Percentiles rank a stretch among this genome's conserved stretches.
phyloP scores from a whole-genome alignment of 805 yeast genomes.

The Saturnispora quitensis region DNA sequence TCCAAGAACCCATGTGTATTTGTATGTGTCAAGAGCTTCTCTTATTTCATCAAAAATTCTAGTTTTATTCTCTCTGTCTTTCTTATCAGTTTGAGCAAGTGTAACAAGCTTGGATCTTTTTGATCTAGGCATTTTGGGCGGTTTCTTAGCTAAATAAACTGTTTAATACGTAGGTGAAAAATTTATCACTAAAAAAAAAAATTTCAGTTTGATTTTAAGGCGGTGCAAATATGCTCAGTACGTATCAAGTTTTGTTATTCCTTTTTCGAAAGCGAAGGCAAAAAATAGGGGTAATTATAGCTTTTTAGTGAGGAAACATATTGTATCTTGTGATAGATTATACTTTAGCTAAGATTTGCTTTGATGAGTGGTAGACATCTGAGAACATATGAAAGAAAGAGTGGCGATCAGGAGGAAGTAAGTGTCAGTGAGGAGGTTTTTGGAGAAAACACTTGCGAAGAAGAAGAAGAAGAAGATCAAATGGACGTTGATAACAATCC shows the following conservation, averaged over 20 bases:
- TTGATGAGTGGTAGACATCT: not conserved
- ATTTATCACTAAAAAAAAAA: not conserved
- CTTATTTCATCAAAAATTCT: slow-evolving; percentile 87
- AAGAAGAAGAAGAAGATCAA: not conserved
- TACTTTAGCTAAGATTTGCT: not conserved
- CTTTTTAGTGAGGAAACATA: not conserved
- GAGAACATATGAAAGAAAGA: not conserved
- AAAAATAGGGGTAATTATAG: not conserved
- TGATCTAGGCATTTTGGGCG: slow-evolving; percentile 78
- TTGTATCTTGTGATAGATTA: not conserved
- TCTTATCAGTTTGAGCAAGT: slow-evolving; percentile 91
- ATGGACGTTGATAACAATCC: not conserved
- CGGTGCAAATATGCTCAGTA: not conserved
- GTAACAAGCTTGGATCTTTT: slow-evolving; percentile 94
- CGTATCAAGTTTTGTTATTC: not conserved
- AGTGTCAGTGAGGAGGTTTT: not conserved
- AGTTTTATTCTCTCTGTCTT: slow-evolving; percentile 87
- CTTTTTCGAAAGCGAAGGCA: not conserved
- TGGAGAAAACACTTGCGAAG: not conserved
- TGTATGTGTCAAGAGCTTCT: slow-evolving; percentile 64
- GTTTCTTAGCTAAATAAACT: not conserved
- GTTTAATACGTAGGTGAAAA: not conserved
- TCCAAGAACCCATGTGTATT: slow-evolving; percentile 75
- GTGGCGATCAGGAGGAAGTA: not conserved
- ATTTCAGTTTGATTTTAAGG: not conserved